Evolutionary conservation across 1,284 basidiomycete species (phyloP), one percentile per base, ranked within the genome.

Genomic region (Hymenochaete sp.): DNA sequence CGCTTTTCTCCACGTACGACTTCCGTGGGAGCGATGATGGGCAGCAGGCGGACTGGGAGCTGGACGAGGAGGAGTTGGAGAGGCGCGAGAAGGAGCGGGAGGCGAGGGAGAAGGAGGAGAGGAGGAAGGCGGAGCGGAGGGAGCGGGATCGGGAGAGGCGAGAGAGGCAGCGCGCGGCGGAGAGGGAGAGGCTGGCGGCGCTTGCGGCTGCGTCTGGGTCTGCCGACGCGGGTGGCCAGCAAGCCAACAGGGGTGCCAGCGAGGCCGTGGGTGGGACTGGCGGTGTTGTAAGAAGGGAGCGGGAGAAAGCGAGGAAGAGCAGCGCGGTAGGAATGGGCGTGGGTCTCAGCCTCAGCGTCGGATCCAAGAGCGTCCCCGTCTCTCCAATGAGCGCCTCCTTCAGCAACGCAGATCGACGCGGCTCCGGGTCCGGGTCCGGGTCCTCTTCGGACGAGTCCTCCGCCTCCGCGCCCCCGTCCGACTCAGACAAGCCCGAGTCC

Each of bases 391-490:
- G n/a, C n/a, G n/a, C n/a, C n/a, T n/a, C n/a, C n/a, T n/a, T n/a
- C n/a, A n/a, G n/a, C n/a, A n/a, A n/a, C n/a, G n/a, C n/a, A n/a
- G n/a, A n/a, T n/a, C n/a, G n/a, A n/a, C n/a, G n/a, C n/a, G n/a
- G n/a, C n/a, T n/a, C n/a, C n/a, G n/a, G n/a, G 29, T 50, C 40
- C 26, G 25, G 29, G n/a, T 22, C 37, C 21, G 16, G 16, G 11
- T 21, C 43, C 16, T 21, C 44, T 5, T 29, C 35, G 40, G 41
- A 44, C 35, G 43, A 31, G 31, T 16, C 40, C 47, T 44, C 45
- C 14, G 13, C 14, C 28, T 31, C 28, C 14, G 14, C 28, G 9
- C 28, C 51, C 21, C 32, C 32, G 5, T n/a, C 13, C 5, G 32
- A 35, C 21, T 8, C 49, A 46, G n/a, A n/a, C 32, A 35, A 35